Conservation (phyloP, 2,329 filamentous ascomycete genomes). For the Diaporthe vaccinii region DNA sequence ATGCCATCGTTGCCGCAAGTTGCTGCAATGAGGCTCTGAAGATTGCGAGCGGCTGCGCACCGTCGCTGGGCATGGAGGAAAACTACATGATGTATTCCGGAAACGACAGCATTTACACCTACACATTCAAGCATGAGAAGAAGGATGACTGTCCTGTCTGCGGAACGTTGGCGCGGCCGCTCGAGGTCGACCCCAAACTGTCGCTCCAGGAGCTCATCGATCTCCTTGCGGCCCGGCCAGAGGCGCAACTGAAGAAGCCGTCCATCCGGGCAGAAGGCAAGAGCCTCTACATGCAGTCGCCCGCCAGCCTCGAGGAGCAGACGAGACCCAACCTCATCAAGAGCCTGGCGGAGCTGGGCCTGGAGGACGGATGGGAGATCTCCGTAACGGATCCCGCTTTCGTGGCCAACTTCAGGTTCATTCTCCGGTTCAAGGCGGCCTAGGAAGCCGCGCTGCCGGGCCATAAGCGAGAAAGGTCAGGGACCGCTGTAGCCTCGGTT, state of each 20-base stretch:
- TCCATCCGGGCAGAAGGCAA: constrained; percentile 84
- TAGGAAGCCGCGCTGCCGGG: constrained; percentile 31
- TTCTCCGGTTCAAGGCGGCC: constrained; percentile 60
- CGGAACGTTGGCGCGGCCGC: constrained; percentile 82
- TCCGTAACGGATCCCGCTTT: constrained; percentile 95
- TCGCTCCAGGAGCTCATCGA: constrained; percentile 90
- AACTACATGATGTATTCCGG: constrained; percentile 99
- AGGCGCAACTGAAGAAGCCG: constrained; percentile 94
- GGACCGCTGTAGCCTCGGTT: too few relatives aligned
- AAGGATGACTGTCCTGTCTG: constrained; percentile 97
- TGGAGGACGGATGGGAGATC: constrained; percentile 87
- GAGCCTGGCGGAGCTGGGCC: constrained; percentile 78
- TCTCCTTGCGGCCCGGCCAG: constrained; percentile 83
- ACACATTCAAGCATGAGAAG: constrained; percentile 95
- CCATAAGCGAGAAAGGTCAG: constrained; percentile 12
- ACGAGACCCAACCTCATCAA: constrained; percentile 86
- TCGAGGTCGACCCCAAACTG: constrained; percentile 77
- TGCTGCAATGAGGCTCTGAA: constrained; percentile 99
- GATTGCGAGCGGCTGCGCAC: constrained; percentile 86
- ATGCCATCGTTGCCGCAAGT: constrained; percentile 93
- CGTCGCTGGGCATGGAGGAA: constrained; percentile 80
- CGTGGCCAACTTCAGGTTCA: constrained; percentile 74
- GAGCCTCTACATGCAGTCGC: constrained; percentile 91
- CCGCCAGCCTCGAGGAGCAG: constrained; percentile 84
- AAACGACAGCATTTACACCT: constrained; percentile 95